Conservation (phyloP, 495 filamentous ascomycete species). For the Gamarada debralockiae region DNA sequence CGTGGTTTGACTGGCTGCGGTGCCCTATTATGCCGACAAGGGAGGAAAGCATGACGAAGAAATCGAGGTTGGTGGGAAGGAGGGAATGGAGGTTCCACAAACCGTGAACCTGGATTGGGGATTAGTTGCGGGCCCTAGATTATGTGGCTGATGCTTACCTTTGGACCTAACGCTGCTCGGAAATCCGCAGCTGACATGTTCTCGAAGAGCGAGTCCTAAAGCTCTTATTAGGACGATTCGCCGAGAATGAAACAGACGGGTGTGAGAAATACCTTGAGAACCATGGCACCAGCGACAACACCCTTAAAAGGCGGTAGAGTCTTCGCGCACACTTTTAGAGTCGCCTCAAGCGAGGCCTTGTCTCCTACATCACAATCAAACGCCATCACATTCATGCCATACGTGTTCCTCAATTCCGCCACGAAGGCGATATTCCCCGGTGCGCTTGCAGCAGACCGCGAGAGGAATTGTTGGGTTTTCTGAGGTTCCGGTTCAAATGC, state of each 20-base stretch:
- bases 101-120: slow-evolving; percentile 52
- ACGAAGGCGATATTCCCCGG: slow-evolving; percentile 19
- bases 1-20: slow-evolving; percentile 56
- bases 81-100: slow-evolving; percentile 50
- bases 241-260: neutral
- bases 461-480: slow-evolving; percentile 49
- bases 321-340: slow-evolving; percentile 5
- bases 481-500: slow-evolving; percentile 21
- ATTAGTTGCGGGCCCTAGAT: too few relatives aligned
- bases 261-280: too few relatives aligned
- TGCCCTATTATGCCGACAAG: slow-evolving; percentile 53
- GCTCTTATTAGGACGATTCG: slow-evolving; percentile 21
- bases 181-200: too few relatives aligned
- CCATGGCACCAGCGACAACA: slow-evolving; percentile 43
- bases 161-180: too few relatives aligned
- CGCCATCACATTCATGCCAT: slow-evolving; percentile 19
- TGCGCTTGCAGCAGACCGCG: slow-evolving; percentile 33
- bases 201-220: slow-evolving; percentile 32
- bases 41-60: slow-evolving; percentile 47
- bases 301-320: slow-evolving; percentile 42
- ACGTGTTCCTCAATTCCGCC: slow-evolving; percentile 16
- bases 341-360: neutral
- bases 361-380: slow-evolving; percentile 33
- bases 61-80: slow-evolving; percentile 28
- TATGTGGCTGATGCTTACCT: too few relatives aligned